Evolutionary conservation across 2,329 filamentous ascomycete genomes (phyloP), one percentile per base, ranked within the genome.

Genomic region (Ustulina deusta): DNA sequence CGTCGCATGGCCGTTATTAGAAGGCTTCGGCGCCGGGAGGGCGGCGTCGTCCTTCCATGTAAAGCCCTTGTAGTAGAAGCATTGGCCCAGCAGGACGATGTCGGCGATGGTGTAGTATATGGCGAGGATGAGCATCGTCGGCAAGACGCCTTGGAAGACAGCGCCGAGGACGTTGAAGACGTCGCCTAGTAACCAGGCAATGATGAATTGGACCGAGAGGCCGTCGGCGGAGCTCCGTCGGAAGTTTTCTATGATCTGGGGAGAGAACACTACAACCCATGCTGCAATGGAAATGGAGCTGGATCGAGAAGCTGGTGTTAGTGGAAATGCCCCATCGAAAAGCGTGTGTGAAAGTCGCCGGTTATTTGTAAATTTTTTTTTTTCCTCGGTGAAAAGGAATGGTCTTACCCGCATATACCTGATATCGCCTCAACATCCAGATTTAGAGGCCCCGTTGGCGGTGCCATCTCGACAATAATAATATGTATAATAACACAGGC

Each of bases 231-330:
- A 97, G 72, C 88, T 84, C 63, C 94, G 89, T 70, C 90, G 90
- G 82, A 97, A 97, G 78, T 97, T 97, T 77, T 97, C 93, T 74
- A 97, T 91, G 74, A 99, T 97, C 75, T 99, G 96, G 1, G 96
- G 96, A 0, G 93, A 96, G 83, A 97, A 99, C 65, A 99, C 96
- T 40, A 98, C 93, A 65, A 98, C 92, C 96, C 96, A 97, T 79
- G 94, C 97, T 58, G 94, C 94, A 78, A 99, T 97, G 52, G 93
- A 97, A 73, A 99, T 94, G 9, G 94, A 97, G 40, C 94, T 93
- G 66, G 54, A 74, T 36, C 51, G 34, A 48, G 69, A 59, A 66
- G 60, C n/a, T 11, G 32, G 52, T n/a, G 52, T 63, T 59, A 64
- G 65, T 61, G 38, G 20, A 49, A 32, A 25, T 57, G 22, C 25